Evolutionary conservation across 1,284 basidiomycete genomes (phyloP).

Genomic region (Leccinum huronense): DNA sequence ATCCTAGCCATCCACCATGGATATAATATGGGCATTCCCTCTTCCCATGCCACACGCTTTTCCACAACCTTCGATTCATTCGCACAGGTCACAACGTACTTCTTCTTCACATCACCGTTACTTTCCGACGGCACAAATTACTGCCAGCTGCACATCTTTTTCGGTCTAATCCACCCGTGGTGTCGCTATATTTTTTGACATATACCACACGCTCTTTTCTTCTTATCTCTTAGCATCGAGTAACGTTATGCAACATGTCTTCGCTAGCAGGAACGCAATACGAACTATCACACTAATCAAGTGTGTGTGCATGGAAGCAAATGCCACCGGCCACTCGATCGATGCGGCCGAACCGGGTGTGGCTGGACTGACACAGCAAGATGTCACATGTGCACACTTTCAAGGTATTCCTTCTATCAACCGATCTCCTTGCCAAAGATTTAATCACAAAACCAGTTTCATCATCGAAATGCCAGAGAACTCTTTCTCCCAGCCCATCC

Average conservation of each 20-base stretch:
- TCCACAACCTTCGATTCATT: conserved; percentile 20
- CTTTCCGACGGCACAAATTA: conserved; percentile 24
- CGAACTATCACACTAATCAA: too few relatives aligned
- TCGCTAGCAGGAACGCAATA: conserved; percentile 7
- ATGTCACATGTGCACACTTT: conserved; percentile 16
- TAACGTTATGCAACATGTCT: conserved; percentile 4
- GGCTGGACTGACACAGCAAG: too few relatives aligned
- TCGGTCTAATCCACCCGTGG: conserved; percentile 22
- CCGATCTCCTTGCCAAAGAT: neutral
- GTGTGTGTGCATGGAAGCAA: too few relatives aligned
- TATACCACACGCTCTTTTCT: conserved; percentile 22
- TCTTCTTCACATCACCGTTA: conserved; percentile 26
- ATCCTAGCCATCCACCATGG: conserved; percentile 30
- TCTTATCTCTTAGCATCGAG: conserved; percentile 9
- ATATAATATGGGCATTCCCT: conserved; percentile 34
- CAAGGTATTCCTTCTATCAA: conserved; percentile 20
- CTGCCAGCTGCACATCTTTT: conserved; percentile 10
- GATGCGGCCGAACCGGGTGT: too few relatives aligned
- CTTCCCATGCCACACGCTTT: conserved; percentile 27
- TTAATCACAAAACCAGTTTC: neutral
- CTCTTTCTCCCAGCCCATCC: neutral
- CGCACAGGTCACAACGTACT: conserved; percentile 29
- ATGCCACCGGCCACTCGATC: too few relatives aligned
- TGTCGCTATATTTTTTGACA: conserved; percentile 38
- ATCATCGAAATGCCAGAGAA: neutral